Evolutionary conservation across 164 flowering plant species (phyloP).

Genomic region (Akebia trifoliata): DNA sequence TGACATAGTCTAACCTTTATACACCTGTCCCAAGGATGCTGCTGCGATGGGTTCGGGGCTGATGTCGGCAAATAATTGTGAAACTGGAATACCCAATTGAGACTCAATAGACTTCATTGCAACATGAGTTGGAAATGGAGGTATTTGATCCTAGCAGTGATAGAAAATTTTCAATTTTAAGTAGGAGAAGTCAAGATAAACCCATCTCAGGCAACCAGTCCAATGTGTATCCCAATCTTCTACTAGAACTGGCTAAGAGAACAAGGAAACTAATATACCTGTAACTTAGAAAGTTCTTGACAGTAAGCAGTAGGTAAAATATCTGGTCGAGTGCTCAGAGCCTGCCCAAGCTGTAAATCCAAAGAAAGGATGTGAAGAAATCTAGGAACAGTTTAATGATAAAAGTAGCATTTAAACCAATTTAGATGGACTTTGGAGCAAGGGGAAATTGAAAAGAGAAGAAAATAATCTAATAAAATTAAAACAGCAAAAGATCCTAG

Average conservation of each 20-base stretch:
- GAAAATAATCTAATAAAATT: no score
- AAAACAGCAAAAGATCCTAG: no score
- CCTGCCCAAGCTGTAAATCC: constrained; percentile 85
- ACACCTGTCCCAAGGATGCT: constrained; percentile 96
- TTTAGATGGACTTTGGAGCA: no score
- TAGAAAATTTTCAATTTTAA: constrained; percentile 4
- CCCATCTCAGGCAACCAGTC: neutral
- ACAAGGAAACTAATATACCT: constrained; percentile 36
- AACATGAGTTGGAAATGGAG: constrained; percentile 72
- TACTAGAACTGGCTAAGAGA: constrained; percentile 3
- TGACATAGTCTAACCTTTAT: constrained; percentile 63
- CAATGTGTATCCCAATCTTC: neutral
- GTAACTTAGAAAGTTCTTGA: constrained; percentile 87
- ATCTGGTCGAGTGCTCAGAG: constrained; percentile 93
- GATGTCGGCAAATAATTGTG: constrained; percentile 80
- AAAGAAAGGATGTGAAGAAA: constrained; percentile 1
- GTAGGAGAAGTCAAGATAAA: neutral
- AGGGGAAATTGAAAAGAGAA: no score
- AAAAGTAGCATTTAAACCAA: no score
- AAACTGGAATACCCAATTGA: constrained; percentile 70
- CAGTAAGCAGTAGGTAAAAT: constrained; percentile 75
- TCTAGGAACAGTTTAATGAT: neutral
- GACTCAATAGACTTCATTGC: constrained; percentile 78
- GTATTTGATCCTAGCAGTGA: constrained; percentile 78
- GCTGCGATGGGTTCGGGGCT: constrained; percentile 92